Percentiles rank a stretch among this genome's conserved stretches.
These are phyloP conservation scores for Claviceps spartinae DNA, from an alignment of 2,329 filamentous ascomycete genomes.

Conservation along the genomic window DNA sequence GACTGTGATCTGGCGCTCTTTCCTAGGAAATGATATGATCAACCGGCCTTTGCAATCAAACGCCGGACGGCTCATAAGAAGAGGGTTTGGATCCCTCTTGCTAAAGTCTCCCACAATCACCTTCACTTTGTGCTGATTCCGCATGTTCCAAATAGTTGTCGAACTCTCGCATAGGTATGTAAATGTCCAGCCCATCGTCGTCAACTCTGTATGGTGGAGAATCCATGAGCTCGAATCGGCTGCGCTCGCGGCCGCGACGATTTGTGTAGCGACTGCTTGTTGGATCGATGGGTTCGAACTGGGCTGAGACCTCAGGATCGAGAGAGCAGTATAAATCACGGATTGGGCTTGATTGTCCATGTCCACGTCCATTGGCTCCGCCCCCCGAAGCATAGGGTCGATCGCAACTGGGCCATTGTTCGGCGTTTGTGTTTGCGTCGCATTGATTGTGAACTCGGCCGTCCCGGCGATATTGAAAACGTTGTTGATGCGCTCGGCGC, in stretches of 20 bases:
- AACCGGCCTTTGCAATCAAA: constrained; percentile 44
- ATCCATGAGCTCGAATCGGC: constrained; percentile 37
- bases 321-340: constrained; percentile 29
- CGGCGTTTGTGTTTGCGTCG: constrained; percentile 24
- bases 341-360: constrained; percentile 10
- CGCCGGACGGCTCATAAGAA: constrained; percentile 35
- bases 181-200: constrained; percentile 37
- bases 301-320: constrained; percentile 35
- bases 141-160: constrained; percentile 34
- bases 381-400: constrained; percentile 22
- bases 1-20: constrained; percentile 32
- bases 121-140: constrained; percentile 28
- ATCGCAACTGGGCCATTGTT: constrained; percentile 16
- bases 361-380: constrained; percentile 9
- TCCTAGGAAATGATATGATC: constrained; percentile 34
- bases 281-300: constrained; percentile 34
- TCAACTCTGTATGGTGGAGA: constrained; percentile 29
- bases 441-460: constrained; percentile 28
- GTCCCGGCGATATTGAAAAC: constrained; percentile 33
- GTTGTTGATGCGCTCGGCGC: constrained; percentile 34
- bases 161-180: constrained; percentile 41
- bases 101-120: constrained; percentile 35
- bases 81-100: constrained; percentile 30
- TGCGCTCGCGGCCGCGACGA: constrained; percentile 28
- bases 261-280: constrained; percentile 33